A percentile compares a stretch with the other conserved stretches of the same genome.
Evolutionary conservation across 2,329 filamentous ascomycete species (phyloP).

Genomic region (Sclerotinia minor): DNA sequence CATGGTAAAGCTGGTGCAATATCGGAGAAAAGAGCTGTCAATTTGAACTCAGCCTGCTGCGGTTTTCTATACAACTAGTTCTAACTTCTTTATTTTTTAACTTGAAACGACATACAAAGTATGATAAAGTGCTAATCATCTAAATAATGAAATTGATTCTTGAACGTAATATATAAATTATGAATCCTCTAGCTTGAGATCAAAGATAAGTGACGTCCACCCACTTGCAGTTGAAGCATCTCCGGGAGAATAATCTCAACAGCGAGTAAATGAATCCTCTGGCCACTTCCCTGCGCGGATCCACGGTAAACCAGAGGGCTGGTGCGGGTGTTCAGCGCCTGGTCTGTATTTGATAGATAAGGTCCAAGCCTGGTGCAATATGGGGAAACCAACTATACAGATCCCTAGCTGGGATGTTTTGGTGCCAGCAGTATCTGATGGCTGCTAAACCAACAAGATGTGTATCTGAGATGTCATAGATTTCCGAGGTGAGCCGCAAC

Average conservation of each 20-base stretch:
- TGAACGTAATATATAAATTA: slow-evolving; percentile 15
- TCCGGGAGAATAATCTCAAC: slow-evolving; percentile 3
- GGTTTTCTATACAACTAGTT: background rate
- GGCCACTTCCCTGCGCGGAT: background rate
- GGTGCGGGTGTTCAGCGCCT: background rate
- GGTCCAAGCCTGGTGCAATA: background rate
- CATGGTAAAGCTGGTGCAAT: background rate
- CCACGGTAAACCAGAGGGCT: background rate
- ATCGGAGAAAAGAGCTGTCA: background rate
- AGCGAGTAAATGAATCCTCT: background rate
- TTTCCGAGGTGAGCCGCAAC: background rate
- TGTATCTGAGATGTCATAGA: slow-evolving; percentile 9
- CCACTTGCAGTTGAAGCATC: slow-evolving; percentile 17
- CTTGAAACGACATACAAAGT: background rate
- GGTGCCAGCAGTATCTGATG: slow-evolving; percentile 1
- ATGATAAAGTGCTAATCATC: background rate
- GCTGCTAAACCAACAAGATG: background rate
- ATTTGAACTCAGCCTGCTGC: background rate
- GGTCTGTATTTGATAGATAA: slow-evolving; percentile 13
- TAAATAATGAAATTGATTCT: background rate
- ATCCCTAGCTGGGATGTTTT: background rate
- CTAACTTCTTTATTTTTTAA: background rate
- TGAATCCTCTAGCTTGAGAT: slow-evolving; percentile 4
- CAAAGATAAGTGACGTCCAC: background rate
- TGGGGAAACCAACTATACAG: background rate